A percentile compares a stretch with the other conserved stretches of the same genome.
phyloP scores from a whole-genome alignment of 768 basidiomycete genomes.

The Leucosporidium scottii region DNA sequence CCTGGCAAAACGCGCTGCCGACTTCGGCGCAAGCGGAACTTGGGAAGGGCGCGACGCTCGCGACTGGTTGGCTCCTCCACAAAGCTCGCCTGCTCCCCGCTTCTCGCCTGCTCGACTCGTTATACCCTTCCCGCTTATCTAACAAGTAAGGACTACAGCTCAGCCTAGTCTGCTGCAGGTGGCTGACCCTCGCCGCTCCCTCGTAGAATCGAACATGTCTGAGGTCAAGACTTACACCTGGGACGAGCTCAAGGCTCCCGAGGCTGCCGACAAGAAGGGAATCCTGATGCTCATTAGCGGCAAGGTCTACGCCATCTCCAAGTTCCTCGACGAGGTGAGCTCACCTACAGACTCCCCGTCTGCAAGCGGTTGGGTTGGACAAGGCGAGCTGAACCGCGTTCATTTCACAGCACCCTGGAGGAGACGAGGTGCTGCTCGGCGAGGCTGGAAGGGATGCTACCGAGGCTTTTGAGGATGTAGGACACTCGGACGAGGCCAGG shows the following conservation, averaged over 20 bases:
- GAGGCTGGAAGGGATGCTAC: constrained; percentile 93
- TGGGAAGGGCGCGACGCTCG: too few species aligned
- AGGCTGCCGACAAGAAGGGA: constrained; percentile 67
- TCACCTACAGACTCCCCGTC: background rate
- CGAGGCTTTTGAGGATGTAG: constrained; percentile 98
- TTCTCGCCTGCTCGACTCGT: too few species aligned
- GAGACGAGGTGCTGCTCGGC: constrained; percentile 91
- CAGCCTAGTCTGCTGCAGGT: too few species aligned
- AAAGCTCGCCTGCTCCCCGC: too few species aligned
- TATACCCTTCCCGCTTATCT: too few species aligned
- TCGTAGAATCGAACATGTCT: constrained; percentile 16
- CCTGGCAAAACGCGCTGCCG: too few species aligned
- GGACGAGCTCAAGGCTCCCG: constrained; percentile 45
- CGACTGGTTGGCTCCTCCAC: too few species aligned
- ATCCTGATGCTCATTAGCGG: constrained; percentile 76
- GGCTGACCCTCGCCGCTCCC: background rate
- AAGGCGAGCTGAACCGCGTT: too few species aligned
- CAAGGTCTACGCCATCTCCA: constrained; percentile 88
- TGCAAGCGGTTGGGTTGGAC: too few species aligned
- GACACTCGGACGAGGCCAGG: constrained; percentile 96
- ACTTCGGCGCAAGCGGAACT: too few species aligned
- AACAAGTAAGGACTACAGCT: too few species aligned
- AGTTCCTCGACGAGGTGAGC: constrained; percentile 71
- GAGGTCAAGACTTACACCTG: constrained; percentile 40
- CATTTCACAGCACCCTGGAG: constrained; percentile 73